Base-by-base conservation (phyloP, 768 basidiomycete species). In the Lentinula raphanica region DNA sequence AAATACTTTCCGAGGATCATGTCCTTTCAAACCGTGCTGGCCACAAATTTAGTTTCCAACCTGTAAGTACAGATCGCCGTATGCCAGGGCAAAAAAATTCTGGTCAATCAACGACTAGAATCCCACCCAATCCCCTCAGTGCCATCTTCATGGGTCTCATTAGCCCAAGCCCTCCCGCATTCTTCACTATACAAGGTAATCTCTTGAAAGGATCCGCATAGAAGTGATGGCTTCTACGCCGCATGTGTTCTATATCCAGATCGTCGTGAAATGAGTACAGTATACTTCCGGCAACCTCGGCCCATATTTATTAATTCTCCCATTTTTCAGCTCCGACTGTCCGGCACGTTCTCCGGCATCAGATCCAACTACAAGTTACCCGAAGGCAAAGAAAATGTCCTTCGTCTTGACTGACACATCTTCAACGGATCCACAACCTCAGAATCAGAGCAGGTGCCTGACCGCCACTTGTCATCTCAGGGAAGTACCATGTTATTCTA, bases 191-290 rank as follows among this genome's bases (percentile, higher is more conserved):
- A 54, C 36, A 54, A 54, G 53, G 53, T 13, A 54, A 54, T 31
- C 13, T 54, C 53, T 54, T 38, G 3, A 19, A 42, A 5, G 53
- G 53, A 54, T 54, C 53, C 53, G 53, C 53, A 40, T 40, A 39
- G 49, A 31, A 44, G 5, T 54, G 53, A 54, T 54, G 35, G 53
- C 53, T 54, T 54, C 53, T 54, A 36, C 53, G 53, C 53, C 53
- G 53, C 53, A 54, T 54, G 53, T 53, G 29, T 27, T 49, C 46
- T 49, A 29, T 49, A 13, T 46, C 45, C n/a, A 44, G 27, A n/a
- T 49, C 25, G 25, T 15, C 48, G 27, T 35, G 32, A 29, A 9
- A 21, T 12, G n/a, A 35, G 3, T 21, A 15, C 19, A n/a, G n/a
- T n/a, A n/a, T n/a, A n/a, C n/a, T n/a, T 31, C 46, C 27, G 46